Evolutionary conservation across 495 filamentous ascomycete genomes (phyloP).

Genomic region (Lasiosphaeriaceae sp.): DNA sequence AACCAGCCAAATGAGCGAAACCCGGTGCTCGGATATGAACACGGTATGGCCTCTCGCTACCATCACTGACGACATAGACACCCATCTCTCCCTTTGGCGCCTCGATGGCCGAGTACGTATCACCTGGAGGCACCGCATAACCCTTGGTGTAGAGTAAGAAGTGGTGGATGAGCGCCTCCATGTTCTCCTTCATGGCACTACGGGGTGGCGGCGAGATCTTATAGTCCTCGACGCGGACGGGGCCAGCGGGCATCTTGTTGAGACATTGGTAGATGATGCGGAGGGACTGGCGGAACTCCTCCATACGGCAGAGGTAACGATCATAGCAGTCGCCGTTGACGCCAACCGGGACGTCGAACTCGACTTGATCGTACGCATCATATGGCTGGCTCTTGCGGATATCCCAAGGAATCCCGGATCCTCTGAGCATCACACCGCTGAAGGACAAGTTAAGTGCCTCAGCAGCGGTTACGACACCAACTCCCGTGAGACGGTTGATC

Average conservation of each 20-base stretch:
- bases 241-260: conserved; percentile 96
- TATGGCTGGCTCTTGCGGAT: conserved; percentile 94
- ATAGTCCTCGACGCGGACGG: conserved; percentile 94
- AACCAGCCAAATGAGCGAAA: conserved; percentile 91
- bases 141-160: conserved; percentile 98
- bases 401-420: conserved; percentile 96
- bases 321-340: conserved; percentile 99
- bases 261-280: conserved; percentile 98
- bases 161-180: conserved; percentile 99
- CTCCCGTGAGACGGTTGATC: conserved; percentile 84
- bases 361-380: conserved; percentile 95
- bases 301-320: conserved; percentile 98
- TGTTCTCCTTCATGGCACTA: conserved; percentile 99
- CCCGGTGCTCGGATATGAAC: conserved; percentile 97
- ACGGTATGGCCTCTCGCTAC: conserved; percentile 91
- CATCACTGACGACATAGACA: conserved; percentile 95
- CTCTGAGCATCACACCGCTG: conserved; percentile 95
- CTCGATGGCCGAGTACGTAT: conserved; percentile 97
- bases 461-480: conserved; percentile 86
- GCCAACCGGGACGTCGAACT: conserved; percentile 97
- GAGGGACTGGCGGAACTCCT: conserved; percentile 96
- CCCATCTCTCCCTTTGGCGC: conserved; percentile 99
- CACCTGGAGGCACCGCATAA: conserved; percentile 94
- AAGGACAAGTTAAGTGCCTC: conserved; percentile 96
- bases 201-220: conserved; percentile 96